phyloP scores from a whole-genome alignment of 345 rosid genomes.

The Eucalyptus caleyi region DNA sequence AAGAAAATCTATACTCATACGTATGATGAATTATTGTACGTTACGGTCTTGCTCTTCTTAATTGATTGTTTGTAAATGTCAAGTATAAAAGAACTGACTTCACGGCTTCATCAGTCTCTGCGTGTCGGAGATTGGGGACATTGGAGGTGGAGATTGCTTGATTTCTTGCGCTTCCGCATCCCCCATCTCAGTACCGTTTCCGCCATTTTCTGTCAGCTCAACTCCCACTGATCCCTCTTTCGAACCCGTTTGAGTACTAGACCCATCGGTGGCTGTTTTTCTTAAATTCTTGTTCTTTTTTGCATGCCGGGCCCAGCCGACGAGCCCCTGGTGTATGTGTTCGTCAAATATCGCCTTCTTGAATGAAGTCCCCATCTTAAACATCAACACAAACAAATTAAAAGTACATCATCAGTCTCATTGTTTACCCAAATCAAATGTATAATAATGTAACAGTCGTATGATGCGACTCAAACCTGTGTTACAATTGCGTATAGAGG shows the following conservation, averaged over 20 bases:
- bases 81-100: neutral
- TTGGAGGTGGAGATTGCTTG: neutral
- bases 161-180: neutral
- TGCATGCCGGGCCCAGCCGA: constrained; percentile 69
- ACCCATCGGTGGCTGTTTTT: constrained; percentile 14
- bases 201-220: neutral
- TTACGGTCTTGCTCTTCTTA: neutral
- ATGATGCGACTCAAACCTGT: constrained; percentile 18
- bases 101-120: neutral
- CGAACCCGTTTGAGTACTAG: neutral
- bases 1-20: neutral
- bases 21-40: neutral
- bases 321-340: constrained; percentile 42
- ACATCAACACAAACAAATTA: neutral
- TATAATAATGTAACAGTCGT: neutral
- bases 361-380: constrained; percentile 87
- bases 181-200: neutral
- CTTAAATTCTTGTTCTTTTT: constrained; percentile 29
- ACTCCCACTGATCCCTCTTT: neutral
- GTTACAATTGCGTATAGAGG: constrained; percentile 89
- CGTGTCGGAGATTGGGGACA: neutral
- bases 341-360: constrained; percentile 74
- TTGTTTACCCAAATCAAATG: neutral
- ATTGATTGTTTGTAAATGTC: neutral
- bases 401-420: neutral